These are phyloP conservation scores for Colletotrichum sansevieriae DNA, from an alignment of 2,329 filamentous ascomycete genomes.

Conservation along the genomic window DNA sequence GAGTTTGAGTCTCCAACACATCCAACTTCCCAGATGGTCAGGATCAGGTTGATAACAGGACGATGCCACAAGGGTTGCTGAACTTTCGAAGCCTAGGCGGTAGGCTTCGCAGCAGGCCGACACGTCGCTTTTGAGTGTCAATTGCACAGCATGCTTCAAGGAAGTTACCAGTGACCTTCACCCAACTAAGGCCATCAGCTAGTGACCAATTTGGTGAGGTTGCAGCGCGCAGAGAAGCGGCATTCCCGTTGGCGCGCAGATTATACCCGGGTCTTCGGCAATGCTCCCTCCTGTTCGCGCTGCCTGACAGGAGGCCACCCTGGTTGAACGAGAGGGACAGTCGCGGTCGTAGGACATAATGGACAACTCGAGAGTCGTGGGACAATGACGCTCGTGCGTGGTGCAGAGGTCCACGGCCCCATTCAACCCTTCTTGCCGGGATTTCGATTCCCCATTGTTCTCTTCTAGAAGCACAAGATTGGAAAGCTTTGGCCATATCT, in stretches of 20 bases:
- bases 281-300: constrained; percentile 14
- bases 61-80: too few relatives aligned
- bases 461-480: constrained; percentile 42
- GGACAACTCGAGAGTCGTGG: constrained; percentile 37
- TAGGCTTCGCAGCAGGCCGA: constrained; percentile 1
- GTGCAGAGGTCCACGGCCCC: constrained; percentile 42
- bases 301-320: constrained; percentile 19
- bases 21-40: constrained; percentile 4
- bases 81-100: too few relatives aligned
- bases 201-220: constrained; percentile 33
- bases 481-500: constrained; percentile 42
- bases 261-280: constrained; percentile 35
- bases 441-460: constrained; percentile 42
- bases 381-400: constrained; percentile 41
- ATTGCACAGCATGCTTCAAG: constrained; percentile 23
- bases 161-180: constrained; percentile 7
- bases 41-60: not conserved
- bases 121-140: not conserved
- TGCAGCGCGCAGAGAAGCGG: constrained; percentile 36
- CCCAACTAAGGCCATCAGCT: constrained; percentile 21
- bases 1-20: constrained; percentile 21
- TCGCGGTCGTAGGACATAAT: constrained; percentile 26
- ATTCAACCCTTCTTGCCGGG: constrained; percentile 43
- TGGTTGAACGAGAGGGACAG: constrained; percentile 30
- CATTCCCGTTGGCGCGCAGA: constrained; percentile 29